Evolutionary conservation across 176 grass and related monocot genomes (phyloP).

Genomic region (Triticum timopheevii): DNA sequence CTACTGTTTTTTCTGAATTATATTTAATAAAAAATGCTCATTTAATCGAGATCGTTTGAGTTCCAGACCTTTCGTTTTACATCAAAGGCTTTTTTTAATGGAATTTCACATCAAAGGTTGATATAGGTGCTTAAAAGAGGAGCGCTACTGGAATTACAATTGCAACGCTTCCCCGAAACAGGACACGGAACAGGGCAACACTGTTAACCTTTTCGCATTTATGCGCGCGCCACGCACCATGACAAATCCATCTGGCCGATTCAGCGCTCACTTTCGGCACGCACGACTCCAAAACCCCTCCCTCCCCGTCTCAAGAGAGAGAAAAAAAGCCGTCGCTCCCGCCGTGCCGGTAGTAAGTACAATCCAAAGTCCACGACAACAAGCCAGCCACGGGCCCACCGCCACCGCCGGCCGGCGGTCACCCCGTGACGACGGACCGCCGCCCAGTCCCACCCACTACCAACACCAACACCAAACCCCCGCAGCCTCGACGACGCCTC

Average conservation of each 20-base stretch:
- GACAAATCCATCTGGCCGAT: conserved; percentile 22
- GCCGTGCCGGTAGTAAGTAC: too few relatives aligned
- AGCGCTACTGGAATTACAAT: neutral
- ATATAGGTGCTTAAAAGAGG: too few relatives aligned
- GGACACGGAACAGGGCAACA: neutral
- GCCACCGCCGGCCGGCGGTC: conserved; percentile 52
- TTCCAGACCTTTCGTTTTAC: too few relatives aligned
- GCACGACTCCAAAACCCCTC: conserved; percentile 32
- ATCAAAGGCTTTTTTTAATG: too few relatives aligned
- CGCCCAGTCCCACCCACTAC: conserved; percentile 40
- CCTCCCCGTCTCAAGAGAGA: neutral
- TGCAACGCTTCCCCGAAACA: neutral
- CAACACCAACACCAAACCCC: conserved; percentile 28
- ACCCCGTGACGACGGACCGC: conserved; percentile 38
- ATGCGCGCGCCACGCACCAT: neutral
- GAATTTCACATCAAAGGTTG: too few relatives aligned
- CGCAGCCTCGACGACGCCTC: neutral
- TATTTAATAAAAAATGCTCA: too few relatives aligned
- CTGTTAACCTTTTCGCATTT: conserved; percentile 9
- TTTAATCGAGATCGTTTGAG: too few relatives aligned
- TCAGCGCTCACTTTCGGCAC: conserved; percentile 46
- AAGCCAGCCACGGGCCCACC: conserved; percentile 18
- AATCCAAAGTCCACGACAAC: conserved; percentile 24
- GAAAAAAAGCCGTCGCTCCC: too few relatives aligned
- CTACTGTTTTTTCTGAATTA: too few relatives aligned